Evolutionary conservation across 2,329 filamentous ascomycete genomes (phyloP).

Genomic region (Colletotrichum lini): DNA sequence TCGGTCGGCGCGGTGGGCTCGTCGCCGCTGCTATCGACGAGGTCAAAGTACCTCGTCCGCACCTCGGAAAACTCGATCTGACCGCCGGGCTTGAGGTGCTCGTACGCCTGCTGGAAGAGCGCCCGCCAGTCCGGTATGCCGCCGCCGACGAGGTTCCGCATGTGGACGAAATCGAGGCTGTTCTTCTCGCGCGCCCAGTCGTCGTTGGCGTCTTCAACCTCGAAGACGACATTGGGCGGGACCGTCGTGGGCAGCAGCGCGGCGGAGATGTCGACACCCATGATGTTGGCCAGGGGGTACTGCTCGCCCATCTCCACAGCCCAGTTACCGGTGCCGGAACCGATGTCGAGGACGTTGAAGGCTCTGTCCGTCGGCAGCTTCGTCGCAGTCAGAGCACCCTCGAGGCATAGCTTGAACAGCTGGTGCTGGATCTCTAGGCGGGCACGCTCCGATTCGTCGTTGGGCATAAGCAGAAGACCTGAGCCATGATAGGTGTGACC

Average conservation of each 20-base stretch:
- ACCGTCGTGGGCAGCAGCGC: slow-evolving; percentile 60
- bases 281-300: slow-evolving; percentile 56
- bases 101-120: slow-evolving; percentile 54
- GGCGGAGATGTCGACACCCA: slow-evolving; percentile 58
- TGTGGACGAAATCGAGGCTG: slow-evolving; percentile 59
- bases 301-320: slow-evolving; percentile 58
- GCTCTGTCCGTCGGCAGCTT: slow-evolving; percentile 47
- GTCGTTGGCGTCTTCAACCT: slow-evolving; percentile 71
- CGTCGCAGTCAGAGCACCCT: slow-evolving; percentile 50
- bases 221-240: slow-evolving; percentile 72
- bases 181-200: slow-evolving; percentile 52
- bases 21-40: slow-evolving; percentile 52
- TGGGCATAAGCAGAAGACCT: slow-evolving; percentile 51
- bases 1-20: slow-evolving; percentile 44
- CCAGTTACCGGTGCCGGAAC: slow-evolving; percentile 60
- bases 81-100: slow-evolving; percentile 60
- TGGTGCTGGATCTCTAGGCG: slow-evolving; percentile 52
- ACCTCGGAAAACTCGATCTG: slow-evolving; percentile 62
- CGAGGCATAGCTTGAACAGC: slow-evolving; percentile 53
- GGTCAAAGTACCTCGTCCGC: slow-evolving; percentile 57
- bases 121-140: slow-evolving; percentile 60
- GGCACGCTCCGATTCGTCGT: slow-evolving; percentile 52
- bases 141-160: slow-evolving; percentile 59
- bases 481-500: slow-evolving; percentile 56
- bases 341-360: slow-evolving; percentile 57